Base-by-base conservation (phyloP, 225 moss, liverwort and hornwort species). In the Lunularia cruciata region DNA sequence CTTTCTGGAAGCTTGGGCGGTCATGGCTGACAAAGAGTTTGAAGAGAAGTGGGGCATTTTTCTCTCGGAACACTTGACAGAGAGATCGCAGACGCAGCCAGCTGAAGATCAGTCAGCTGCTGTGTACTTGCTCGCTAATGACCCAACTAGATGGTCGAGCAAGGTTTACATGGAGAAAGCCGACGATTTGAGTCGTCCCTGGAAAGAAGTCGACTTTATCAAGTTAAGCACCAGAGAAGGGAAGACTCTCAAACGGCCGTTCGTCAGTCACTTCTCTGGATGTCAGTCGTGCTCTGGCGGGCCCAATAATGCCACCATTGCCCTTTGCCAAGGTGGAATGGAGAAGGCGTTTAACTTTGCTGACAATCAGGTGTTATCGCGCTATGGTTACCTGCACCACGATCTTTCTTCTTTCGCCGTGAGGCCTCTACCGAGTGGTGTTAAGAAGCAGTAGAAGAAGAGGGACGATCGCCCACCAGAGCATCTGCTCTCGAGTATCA, bases 71-170 rank as follows among this genome's bases (percentile, higher is more conserved):
- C 70, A 71, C 57, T 34, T 77, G 43, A 52, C 71, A 18, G 64
- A 57, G 13, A 63, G 76, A 27, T 30, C 70, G 33, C 63, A 33
- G 20, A 36, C 57, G 31, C 38, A 49, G 40, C 28, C 62, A 11
- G 87, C 90, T 32, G 90, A 90, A 30, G 90, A 90, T 30, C 90
- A 87, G 58, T 76, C 83, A 26, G 77, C 77, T 37, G 67, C 87
- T 16, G 65, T 82, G 5, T 87, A 85, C 75, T 65, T 87, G 45
- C 85, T 90, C 18, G 76, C 85, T 70, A 83, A 73, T 14, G 81
- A 87, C 56, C 85, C 73, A 59, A 68, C 68, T 5, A 77, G 70
- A 35, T 87, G 85, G 85, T 79, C 70, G 16, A 43, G 74, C 19
- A 87, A 80, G 76, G 79, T 85, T 48, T 75, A 69, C 39, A 18